Evolutionary conservation across 495 filamentous ascomycete species (phyloP).

Genomic region (Penicillium taxi): DNA sequence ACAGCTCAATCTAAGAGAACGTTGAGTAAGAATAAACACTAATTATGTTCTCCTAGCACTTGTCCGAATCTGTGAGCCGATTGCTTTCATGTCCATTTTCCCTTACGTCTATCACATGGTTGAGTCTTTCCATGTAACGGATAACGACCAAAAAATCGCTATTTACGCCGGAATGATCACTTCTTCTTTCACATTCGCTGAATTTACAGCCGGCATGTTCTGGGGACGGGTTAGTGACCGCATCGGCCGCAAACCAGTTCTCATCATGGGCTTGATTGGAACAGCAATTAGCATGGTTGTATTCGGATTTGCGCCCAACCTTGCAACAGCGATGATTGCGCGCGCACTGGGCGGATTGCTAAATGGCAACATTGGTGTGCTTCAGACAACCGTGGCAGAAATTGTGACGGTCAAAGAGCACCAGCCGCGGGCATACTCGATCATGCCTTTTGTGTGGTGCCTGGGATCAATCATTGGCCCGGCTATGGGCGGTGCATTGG

Average conservation of each 20-base stretch:
- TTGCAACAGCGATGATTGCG: conserved; percentile 77
- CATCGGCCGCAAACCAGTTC: conserved; percentile 85
- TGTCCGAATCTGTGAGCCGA: conserved; percentile 94
- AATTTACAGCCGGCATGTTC: conserved; percentile 80
- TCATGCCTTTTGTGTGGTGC: conserved; percentile 98
- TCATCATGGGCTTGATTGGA: conserved; percentile 78
- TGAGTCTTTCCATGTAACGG: conserved; percentile 75
- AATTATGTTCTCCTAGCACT: conserved; percentile 53
- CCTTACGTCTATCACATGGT: conserved; percentile 99
- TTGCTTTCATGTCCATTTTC: conserved; percentile 99
- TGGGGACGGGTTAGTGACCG: conserved; percentile 92
- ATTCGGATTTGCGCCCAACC: conserved; percentile 83
- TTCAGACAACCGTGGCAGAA: conserved; percentile 92
- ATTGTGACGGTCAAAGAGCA: conserved; percentile 86
- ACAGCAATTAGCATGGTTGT: conserved; percentile 89
- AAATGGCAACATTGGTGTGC: conserved; percentile 92
- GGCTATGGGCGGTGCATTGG: conserved; percentile 80
- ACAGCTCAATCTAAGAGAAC: conserved; percentile 1
- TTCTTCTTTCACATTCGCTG: conserved; percentile 91
- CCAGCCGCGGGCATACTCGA: conserved; percentile 84
- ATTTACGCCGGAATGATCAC: conserved; percentile 96
- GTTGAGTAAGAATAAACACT: conserved; percentile 17
- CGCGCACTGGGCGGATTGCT: conserved; percentile 83
- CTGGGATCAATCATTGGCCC: conserved; percentile 87
- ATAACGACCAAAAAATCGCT: conserved; percentile 71